Conservation (phyloP, 1,284 basidiomycete genomes). For the Cutaneotrichosporon cutaneum region DNA sequence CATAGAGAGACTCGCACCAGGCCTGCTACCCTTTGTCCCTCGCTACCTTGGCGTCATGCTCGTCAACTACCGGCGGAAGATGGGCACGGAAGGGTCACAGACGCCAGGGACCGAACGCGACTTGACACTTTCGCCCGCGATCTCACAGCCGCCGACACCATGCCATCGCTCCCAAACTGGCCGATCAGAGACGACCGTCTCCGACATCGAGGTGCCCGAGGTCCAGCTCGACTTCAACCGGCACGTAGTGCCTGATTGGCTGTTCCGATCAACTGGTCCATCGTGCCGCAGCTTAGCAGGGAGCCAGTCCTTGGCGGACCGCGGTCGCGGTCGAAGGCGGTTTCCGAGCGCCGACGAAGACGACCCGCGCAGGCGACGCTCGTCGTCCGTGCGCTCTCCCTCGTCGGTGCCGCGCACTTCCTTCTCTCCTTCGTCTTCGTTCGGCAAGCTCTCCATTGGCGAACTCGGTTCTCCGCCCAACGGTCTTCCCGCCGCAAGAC, state of each 20-base stretch:
- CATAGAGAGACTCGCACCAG: conserved; percentile 88
- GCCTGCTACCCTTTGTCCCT: conserved; percentile 87
- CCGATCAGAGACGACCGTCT: conserved; percentile 14
- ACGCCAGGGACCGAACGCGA: conserved; percentile 35
- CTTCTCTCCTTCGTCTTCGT: conserved; percentile 40
- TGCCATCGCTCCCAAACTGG: conserved; percentile 16
- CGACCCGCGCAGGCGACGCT: conserved; percentile 23
- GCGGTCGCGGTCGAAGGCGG: conserved; percentile 22
- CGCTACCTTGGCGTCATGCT: conserved; percentile 98
- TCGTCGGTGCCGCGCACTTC: conserved; percentile 18
- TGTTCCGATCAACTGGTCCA: conserved; percentile 56
- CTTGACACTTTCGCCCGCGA: conserved; percentile 24
- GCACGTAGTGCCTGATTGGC: conserved; percentile 94
- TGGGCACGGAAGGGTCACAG: conserved; percentile 49
- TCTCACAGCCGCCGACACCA: conserved; percentile 38
- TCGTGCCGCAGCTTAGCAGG: conserved; percentile 5
- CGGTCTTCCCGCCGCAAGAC: neutral
- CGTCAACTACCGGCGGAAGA: conserved; percentile 77
- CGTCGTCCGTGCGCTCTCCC: conserved; percentile 12
- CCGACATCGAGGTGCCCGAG: conserved; percentile 67
- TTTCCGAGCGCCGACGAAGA: conserved; percentile 17
- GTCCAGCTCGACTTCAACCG: conserved; percentile 89
- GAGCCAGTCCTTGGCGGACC: conserved; percentile 7
- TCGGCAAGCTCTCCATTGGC: conserved; percentile 31
- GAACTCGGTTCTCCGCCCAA: conserved; percentile 29